These are phyloP conservation scores for apple (Malus domestica) DNA, from an alignment of 306 rosid genomes.

Conservation along the genomic window ASM211411v1 NC_041804.1:5090001-5090500, in stretches of 20 bases:
- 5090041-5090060: conserved; percentile 37
- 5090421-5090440: neutral
- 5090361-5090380: too few species aligned
- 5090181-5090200: conserved; percentile 42
- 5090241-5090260: neutral
- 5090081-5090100: conserved; percentile 41
- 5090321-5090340: too few species aligned
- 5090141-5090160: conserved; percentile 52
- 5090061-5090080: conserved; percentile 2
- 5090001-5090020: conserved; percentile 6
- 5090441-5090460: neutral
- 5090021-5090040: conserved; percentile 48
- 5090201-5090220: conserved; percentile 11
- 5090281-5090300: neutral
- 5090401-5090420: neutral
- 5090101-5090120: conserved; percentile 37
- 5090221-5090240: neutral
- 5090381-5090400: neutral
- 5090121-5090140: conserved; percentile 45
- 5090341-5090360: too few species aligned
- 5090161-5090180: conserved; percentile 62
- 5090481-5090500: too few species aligned
- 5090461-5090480: neutral
- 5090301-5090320: too few species aligned
- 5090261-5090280: neutral